Evolutionary conservation across 495 filamentous ascomycete genomes (phyloP).

Genomic region (Rostrohypoxylon terebratum): DNA sequence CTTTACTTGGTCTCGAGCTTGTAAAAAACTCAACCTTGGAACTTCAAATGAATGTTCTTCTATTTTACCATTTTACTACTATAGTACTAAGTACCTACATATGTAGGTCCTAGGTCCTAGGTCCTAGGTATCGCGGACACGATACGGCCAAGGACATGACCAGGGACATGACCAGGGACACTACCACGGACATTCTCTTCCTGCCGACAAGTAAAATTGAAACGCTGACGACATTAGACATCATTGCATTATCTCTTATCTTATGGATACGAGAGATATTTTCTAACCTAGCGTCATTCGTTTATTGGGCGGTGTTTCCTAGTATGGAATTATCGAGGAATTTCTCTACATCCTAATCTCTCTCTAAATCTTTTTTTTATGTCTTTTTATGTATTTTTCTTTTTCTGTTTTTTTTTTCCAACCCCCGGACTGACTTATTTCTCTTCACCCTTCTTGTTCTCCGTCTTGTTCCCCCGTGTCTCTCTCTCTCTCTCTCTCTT

Average conservation of each 20-base stretch:
- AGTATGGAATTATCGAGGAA: slow-evolving; percentile 13
- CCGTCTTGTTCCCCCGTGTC: not conserved
- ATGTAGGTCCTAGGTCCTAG: too few species aligned
- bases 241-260: slow-evolving; percentile 12
- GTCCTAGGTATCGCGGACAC: slow-evolving; percentile 34
- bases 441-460: not conserved
- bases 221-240: slow-evolving; percentile 21
- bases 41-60: too few species aligned
- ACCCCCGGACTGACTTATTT: not conserved
- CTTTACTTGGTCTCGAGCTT: slow-evolving; percentile 32
- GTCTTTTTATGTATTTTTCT: not conserved
- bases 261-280: not conserved
- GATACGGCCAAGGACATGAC: slow-evolving; percentile 4
- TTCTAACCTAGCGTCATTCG: slow-evolving; percentile 3
- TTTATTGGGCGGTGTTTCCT: not conserved
- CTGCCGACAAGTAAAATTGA: slow-evolving; percentile 1
- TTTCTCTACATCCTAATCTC: not conserved
- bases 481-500: not conserved
- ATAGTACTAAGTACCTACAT: too few species aligned
- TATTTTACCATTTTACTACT: not conserved
- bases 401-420: not conserved
- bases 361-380: not conserved
- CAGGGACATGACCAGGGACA: slow-evolving; percentile 2
- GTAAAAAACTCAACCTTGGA: slow-evolving; percentile 24
- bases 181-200: not conserved